Percentiles rank a stretch among this genome's conserved stretches.
Evolutionary conservation across 2,329 filamentous ascomycete genomes (phyloP).

Genomic region (Cercospora citrullina): DNA sequence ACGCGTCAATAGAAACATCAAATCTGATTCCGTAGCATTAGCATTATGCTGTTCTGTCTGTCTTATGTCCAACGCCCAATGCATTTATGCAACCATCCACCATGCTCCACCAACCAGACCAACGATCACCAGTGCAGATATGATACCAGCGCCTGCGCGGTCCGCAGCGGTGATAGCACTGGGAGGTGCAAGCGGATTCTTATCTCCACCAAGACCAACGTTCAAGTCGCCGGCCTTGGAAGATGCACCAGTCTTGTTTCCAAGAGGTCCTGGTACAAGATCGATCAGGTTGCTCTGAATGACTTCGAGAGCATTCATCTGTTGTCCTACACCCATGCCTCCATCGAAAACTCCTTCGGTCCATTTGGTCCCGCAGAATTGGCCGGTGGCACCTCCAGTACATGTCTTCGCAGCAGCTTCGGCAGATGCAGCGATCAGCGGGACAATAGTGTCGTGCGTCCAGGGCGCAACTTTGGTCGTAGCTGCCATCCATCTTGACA

Average conservation of each 20-base stretch:
- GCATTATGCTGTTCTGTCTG: constrained; percentile 8
- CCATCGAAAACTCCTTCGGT: constrained; percentile 47
- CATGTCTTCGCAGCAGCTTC: constrained; percentile 55
- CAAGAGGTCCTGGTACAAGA: constrained; percentile 45
- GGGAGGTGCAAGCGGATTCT: constrained; percentile 29
- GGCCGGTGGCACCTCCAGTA: constrained; percentile 49
- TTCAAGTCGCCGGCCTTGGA: constrained; percentile 21
- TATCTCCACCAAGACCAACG: constrained; percentile 27
- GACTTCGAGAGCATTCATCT: constrained; percentile 58
- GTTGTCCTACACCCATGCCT: constrained; percentile 55
- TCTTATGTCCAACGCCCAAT: not conserved
- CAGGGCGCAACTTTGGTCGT: constrained; percentile 60
- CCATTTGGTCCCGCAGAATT: constrained; percentile 50
- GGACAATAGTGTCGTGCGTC: constrained; percentile 53
- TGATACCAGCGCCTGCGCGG: constrained; percentile 27
- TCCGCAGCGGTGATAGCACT: constrained; percentile 29
- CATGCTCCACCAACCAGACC: constrained; percentile 28
- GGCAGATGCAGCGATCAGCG: constrained; percentile 55
- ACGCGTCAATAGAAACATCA: not conserved
- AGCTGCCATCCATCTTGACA: constrained; percentile 55
- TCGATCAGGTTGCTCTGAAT: constrained; percentile 49
- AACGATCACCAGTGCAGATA: constrained; percentile 27
- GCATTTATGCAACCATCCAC: constrained; percentile 29
- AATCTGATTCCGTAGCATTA: constrained; percentile 9
- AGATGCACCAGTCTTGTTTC: constrained; percentile 53